Base-by-base conservation (phyloP, 1,139 yeast genomes). In the Pichia kudriavzevii region DNA sequence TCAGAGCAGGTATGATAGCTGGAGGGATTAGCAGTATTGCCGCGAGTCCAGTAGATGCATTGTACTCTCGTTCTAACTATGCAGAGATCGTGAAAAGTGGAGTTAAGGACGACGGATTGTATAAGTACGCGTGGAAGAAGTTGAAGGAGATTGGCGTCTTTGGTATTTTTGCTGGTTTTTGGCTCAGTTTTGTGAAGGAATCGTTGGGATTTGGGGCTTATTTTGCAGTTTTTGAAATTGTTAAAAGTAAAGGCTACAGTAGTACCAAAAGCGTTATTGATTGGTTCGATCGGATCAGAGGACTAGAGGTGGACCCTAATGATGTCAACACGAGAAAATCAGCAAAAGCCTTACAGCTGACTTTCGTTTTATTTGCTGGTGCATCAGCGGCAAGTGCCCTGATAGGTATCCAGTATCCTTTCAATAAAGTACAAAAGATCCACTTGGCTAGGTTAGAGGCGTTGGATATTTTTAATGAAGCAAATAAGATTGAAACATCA, bases 1-100 rank as follows among this genome's bases (percentile, higher is more conserved):
- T 85, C 63, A 59, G 73, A 36, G 85, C 95, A 0, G 97, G 97
- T 0, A 76, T 79, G 40, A 48, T 83, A 0, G 96, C 96, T 0
- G 96, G 96, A 1, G 75, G 79, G 0, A 75, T 77, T 11, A 95
- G 91, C 49, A 81, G 94, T 13, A 60, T 84, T n/a, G 91, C 87
- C 1, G 95, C 95, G 1, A 94, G 96, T 2, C 97, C 97, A 0
- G 70, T 88, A 3, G 96, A 88, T 58, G 95, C 96, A 7, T 77
- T 88, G 7, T 83, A 81, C 49, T 75, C 94, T 1, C 66, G 96
- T 47, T 82, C 87, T 52, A 68, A 78, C 2, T 80, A 85, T 1
- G 71, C 80, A 5, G 95, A 84, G 46, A 61, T 85, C 43, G 59
- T 85, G 18, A 84, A 87, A 5, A 66, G 70, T 25, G 83, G 82